Base-by-base conservation (phyloP, 2,329 filamentous ascomycete species). In the Tetracladium maxilliforme region DNA sequence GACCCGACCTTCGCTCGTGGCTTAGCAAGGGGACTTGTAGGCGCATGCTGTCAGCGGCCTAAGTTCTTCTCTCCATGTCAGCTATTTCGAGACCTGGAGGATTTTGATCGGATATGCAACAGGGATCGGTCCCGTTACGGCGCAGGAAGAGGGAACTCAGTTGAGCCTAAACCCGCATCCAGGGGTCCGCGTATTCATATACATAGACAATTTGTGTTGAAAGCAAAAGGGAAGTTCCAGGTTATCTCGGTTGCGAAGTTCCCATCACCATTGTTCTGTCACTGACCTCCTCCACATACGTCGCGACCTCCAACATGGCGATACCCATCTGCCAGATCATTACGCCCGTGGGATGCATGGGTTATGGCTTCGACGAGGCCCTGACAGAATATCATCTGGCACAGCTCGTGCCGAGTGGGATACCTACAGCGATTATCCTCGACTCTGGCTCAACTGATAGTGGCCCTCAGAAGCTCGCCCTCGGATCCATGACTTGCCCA, bases 301-400 rank as follows among this genome's bases (percentile, higher is more conserved):
- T 11, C 9, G 9, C 9, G 18, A 9, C 11, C 18, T 19, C 18
- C 21, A 23, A 10, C 10, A 17, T 17, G 23, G 21, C 21, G 12
- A n/a, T 21, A n/a, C 30, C 29, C 12, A 23, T 52, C 13, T 53
- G 51, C 31, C 42, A 50, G 7, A 57, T 63, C 21, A 33, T 61
- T 3, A 55, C 59, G 0, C 58, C 58, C 0, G 50, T 59, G 10
- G 58, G 54, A 16, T 62, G 60, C 54, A 38, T 64, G 6, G 58
- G 60, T 5, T 64, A 61, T 29, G 59, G 60, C 14, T 53, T 60
- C 23, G 39, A 54, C 25, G 45, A 49, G 16, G 31, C 34, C 1
- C 39, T 48, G 13, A 47, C 12, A 24, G 24, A 21, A 5, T 14
- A 25, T 13, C 23, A 26, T 6, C 22, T 36, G 7, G 12, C 26